phyloP scores from a whole-genome alignment of 306 rosid species.

The Medicago ruthenica region DNA sequence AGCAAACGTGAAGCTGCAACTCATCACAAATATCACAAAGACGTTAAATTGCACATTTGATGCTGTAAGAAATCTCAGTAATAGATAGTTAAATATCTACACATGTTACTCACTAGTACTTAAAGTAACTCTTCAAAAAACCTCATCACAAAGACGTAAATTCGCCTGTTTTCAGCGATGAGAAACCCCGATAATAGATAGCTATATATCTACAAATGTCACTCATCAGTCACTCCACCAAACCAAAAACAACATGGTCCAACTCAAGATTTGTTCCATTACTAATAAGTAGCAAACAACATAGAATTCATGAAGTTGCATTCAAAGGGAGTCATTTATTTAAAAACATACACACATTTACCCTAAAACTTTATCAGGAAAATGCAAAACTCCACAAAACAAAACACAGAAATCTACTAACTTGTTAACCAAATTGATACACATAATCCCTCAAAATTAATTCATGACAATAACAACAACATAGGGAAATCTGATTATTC shows the following conservation, averaged over 20 bases:
- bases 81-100: neutral
- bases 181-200: neutral
- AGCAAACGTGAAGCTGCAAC: neutral
- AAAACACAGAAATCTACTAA: constrained; percentile 27
- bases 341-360: neutral
- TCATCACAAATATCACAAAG: neutral
- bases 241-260: neutral
- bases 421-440: constrained; percentile 3
- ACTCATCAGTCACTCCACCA: neutral
- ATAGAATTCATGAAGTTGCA: neutral
- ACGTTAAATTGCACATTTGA: neutral
- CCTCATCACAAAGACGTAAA: neutral
- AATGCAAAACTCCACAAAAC: neutral
- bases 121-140: neutral
- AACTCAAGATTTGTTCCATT: constrained; percentile 1
- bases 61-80: neutral
- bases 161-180: no score
- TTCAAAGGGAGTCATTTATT: constrained; percentile 14
- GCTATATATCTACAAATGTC: neutral
- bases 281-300: neutral
- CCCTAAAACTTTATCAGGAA: neutral
- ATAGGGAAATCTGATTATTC: constrained; percentile 39
- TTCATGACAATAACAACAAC: neutral
- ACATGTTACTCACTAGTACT: neutral
- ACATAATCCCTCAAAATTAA: constrained; percentile 3